Evolutionary conservation across 768 basidiomycete genomes (phyloP), one percentile per base, ranked within the genome.

Genomic region (Phanerochaete sordida): DNA sequence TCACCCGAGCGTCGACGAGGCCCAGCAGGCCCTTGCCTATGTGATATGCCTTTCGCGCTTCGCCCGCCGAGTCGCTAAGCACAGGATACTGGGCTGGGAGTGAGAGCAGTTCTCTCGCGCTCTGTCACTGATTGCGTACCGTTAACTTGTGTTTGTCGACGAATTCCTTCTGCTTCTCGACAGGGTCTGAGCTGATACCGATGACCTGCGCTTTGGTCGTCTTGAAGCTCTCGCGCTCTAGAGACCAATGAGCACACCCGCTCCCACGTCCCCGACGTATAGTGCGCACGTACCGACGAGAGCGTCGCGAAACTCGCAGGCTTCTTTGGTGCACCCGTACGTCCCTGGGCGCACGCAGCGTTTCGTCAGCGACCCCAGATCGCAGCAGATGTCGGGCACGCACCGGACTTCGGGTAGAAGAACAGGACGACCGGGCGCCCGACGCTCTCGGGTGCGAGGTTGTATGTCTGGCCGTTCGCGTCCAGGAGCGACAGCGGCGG

Each of bases 261-360:
- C 57, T 4, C 26, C 13, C 48, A 31, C 30, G 48, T 7, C 33
- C n/a, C 21, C 12, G 31, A 54, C n/a, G 24, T 51, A 12, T 30
- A 23, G 19, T 35, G n/a, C 19, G 28, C 3, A 69, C 81, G 58
- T 59, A 88, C 88, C 83, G 35, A 76, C 81, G 45, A 90, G 73
- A 2, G 90, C 90, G 75, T 94, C 89, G 26, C 92, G 83, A 72
- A 95, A 93, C 55, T 85, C 79, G 66, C 91, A 93, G 1, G 88
- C 91, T 71, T 94, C 86, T 66, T 81, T 86, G 19, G 90, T 95
- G 72, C 93, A 93, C 5, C 88, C 91, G 53, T 77, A 86, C 1
- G 90, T 84, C 6, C 86, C 90, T 86, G 70, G 48, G 47, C 45
- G 35, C 13, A 24, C 21, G 23, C 35, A 33, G 30, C 47, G 26